Conservation (phyloP, 257 asterid species). For the Forsythia viridissima region DNA sequence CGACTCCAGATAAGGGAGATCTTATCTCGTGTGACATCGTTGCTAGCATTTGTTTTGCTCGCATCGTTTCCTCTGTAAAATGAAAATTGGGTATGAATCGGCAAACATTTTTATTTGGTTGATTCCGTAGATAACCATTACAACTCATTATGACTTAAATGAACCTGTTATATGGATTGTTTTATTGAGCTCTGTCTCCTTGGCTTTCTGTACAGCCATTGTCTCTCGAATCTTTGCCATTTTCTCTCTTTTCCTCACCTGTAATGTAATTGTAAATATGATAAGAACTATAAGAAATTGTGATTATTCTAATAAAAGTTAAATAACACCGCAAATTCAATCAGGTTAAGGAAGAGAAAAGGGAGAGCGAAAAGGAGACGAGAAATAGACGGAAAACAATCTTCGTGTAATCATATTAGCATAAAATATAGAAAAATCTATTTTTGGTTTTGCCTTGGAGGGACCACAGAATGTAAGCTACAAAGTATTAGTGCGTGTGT, state of each 20-base stretch:
- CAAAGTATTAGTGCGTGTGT: too few species aligned
- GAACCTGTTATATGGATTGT: slow-evolving; percentile 87
- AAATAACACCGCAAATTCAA: too few species aligned
- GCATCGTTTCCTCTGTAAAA: slow-evolving; percentile 84
- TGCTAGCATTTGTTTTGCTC: slow-evolving; percentile 95
- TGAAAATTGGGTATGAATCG: background rate
- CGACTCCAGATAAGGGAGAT: slow-evolving; percentile 90
- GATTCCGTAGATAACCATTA: slow-evolving; percentile 4
- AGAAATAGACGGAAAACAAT: too few species aligned
- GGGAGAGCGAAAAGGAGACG: too few species aligned
- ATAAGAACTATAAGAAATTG: too few species aligned
- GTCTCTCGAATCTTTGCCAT: slow-evolving; percentile 89
- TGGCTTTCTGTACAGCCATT: slow-evolving; percentile 91
- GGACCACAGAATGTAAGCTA: too few species aligned
- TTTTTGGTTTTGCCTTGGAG: too few species aligned
- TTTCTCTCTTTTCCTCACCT: slow-evolving; percentile 81
- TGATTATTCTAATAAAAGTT: too few species aligned
- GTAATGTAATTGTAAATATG: background rate
- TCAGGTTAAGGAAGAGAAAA: too few species aligned
- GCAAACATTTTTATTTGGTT: slow-evolving; percentile 6
- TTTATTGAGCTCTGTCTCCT: slow-evolving; percentile 90
- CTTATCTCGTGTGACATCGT: slow-evolving; percentile 97
- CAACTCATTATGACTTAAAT: background rate
- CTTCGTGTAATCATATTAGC: too few species aligned
- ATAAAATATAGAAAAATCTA: too few species aligned